Evolutionary conservation across 1,139 yeast genomes (phyloP).

Genomic region (Yamadazyma epiphylla): DNA sequence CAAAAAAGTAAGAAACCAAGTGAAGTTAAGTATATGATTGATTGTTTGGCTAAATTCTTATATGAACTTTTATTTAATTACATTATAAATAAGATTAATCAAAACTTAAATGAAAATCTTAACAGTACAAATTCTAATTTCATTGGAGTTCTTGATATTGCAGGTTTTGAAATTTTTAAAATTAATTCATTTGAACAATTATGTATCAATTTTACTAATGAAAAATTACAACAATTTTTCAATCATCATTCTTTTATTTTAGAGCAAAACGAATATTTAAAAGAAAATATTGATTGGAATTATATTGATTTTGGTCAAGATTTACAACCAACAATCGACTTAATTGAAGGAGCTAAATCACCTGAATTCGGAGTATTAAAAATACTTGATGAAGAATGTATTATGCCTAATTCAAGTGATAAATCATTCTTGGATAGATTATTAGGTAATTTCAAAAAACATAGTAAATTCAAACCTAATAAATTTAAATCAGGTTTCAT

Average conservation of each 20-base stretch:
- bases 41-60: constrained; percentile 82
- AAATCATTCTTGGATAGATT: constrained; percentile 79
- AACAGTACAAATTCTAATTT: constrained; percentile 41
- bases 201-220: constrained; percentile 95
- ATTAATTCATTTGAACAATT: constrained; percentile 92
- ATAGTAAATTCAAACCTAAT: constrained; percentile 64
- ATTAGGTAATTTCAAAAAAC: constrained; percentile 59
- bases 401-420: constrained; percentile 89
- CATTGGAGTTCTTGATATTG: constrained; percentile 93
- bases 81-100: constrained; percentile 74
- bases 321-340: constrained; percentile 88
- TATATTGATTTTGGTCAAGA: constrained; percentile 97
- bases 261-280: constrained; percentile 91
- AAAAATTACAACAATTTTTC: constrained; percentile 92
- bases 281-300: constrained; percentile 95
- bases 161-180: constrained; percentile 95
- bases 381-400: constrained; percentile 90
- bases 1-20: constrained; percentile 73
- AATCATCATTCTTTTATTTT: constrained; percentile 96
- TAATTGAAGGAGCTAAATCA: constrained; percentile 64
- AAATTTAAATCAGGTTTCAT: constrained; percentile 69
- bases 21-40: constrained; percentile 79
- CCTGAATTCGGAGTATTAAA: constrained; percentile 84
- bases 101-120: constrained; percentile 43
- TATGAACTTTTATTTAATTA: constrained; percentile 82